phyloP scores from a whole-genome alignment of 192 early-diverging fungal genomes.

The Gryganskiella cystojenkinii region DNA sequence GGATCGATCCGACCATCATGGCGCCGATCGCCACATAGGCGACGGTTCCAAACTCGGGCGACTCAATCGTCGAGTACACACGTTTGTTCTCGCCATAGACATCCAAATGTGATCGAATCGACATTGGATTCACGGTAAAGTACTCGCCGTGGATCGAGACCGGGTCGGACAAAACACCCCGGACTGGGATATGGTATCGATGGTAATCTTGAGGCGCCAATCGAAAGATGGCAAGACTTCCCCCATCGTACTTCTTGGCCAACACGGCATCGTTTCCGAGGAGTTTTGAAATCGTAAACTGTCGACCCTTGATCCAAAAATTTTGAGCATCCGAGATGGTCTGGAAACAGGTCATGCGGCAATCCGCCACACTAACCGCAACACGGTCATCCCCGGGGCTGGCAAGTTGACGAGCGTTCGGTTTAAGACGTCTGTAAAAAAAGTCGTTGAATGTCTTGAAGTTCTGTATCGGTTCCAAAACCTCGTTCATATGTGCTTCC shows the following conservation, averaged over 20 bases:
- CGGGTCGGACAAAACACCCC: conserved; percentile 67
- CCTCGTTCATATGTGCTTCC: conserved; percentile 66
- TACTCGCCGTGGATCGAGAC: conserved; percentile 73
- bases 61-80: conserved; percentile 70
- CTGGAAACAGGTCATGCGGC: conserved; percentile 74
- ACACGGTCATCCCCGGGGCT: conserved; percentile 62
- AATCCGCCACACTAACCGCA: conserved; percentile 80
- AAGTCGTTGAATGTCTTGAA: conserved; percentile 88
- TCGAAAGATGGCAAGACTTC: conserved; percentile 76
- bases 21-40: conserved; percentile 80
- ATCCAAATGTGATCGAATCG: conserved; percentile 72
- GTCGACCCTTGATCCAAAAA: conserved; percentile 85
- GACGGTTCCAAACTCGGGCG: conserved; percentile 74
- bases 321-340: conserved; percentile 70
- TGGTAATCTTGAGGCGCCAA: conserved; percentile 91
- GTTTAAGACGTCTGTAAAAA: conserved; percentile 84
- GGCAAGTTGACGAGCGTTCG: conserved; percentile 62
- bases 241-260: conserved; percentile 68
- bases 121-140: conserved; percentile 91
- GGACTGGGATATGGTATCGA: conserved; percentile 79
- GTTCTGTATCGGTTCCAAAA: conserved; percentile 71
- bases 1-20: conserved; percentile 90
- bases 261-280: conserved; percentile 60
- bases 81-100: conserved; percentile 87
- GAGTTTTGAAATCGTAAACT: conserved; percentile 73